phyloP scores from a whole-genome alignment of 1,284 basidiomycete genomes.

The Papiliotrema flavescens region DNA sequence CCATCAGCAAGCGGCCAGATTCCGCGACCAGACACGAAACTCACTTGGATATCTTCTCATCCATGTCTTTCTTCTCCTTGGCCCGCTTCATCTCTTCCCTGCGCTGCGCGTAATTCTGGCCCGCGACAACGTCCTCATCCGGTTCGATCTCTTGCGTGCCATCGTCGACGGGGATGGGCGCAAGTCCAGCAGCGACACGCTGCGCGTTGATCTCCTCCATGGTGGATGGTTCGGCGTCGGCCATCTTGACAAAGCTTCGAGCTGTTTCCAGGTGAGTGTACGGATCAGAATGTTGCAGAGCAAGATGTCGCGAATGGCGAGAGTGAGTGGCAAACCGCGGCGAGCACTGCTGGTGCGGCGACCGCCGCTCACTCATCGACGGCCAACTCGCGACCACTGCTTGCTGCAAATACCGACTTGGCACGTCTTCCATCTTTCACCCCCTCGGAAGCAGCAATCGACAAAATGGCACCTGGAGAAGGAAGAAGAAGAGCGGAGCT shows the following conservation, averaged over 20 bases:
- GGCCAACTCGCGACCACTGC: neutral
- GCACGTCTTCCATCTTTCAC: no score
- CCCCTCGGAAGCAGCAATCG: neutral
- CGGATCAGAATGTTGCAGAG: neutral
- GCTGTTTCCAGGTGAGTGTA: neutral
- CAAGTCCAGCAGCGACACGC: slow-evolving; percentile 88
- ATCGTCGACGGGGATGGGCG: slow-evolving; percentile 77
- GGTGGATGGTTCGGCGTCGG: slow-evolving; percentile 58
- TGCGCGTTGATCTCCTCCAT: slow-evolving; percentile 98
- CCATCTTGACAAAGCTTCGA: slow-evolving; percentile 9
- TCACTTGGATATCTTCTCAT: slow-evolving; percentile 83
- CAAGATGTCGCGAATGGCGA: neutral
- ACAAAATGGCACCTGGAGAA: slow-evolving; percentile 8
- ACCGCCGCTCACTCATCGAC: no score
- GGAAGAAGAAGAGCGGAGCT: slow-evolving; percentile 51
- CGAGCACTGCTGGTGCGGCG: no score
- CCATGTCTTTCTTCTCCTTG: slow-evolving; percentile 68
- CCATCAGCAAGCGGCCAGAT: slow-evolving; percentile 29
- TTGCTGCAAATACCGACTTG: neutral
- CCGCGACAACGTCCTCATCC: slow-evolving; percentile 63
- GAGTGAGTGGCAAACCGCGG: slow-evolving; percentile 23
- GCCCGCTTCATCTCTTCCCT: slow-evolving; percentile 67
- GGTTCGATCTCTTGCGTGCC: slow-evolving; percentile 49
- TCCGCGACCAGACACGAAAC: slow-evolving; percentile 48
- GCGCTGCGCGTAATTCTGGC: slow-evolving; percentile 73